These are phyloP conservation scores for Kuraishia capsulata DNA, from an alignment of 805 yeast genomes.

Conservation along the genomic window DNA sequence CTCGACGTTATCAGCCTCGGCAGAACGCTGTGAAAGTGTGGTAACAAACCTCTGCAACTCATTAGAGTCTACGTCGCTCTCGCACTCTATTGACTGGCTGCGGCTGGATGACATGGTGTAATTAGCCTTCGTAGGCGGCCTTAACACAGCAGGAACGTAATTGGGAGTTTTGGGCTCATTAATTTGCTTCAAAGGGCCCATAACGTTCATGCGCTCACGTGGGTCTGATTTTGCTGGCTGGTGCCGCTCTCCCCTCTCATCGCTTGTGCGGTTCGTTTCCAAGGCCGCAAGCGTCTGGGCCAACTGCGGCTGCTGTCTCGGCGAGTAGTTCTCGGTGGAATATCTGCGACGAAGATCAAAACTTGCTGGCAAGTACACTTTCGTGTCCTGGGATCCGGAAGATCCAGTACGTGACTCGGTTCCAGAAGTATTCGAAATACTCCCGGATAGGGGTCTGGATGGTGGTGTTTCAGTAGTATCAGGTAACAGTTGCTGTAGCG, in stretches of 20 bases:
- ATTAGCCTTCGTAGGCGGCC: conserved; percentile 20
- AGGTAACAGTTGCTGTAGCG: conserved; percentile 17
- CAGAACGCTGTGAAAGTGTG: not conserved
- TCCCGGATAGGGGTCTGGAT: not conserved
- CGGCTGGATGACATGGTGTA: not conserved
- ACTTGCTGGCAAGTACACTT: conserved; percentile 33
- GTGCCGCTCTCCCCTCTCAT: conserved; percentile 1
- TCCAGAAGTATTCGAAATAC: too few relatives aligned
- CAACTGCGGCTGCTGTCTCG: conserved; percentile 1
- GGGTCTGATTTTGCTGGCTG: conserved; percentile 6
- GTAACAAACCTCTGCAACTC: not conserved
- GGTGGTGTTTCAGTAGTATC: conserved; percentile 3
- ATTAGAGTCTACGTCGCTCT: not conserved
- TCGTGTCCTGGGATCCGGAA: not conserved
- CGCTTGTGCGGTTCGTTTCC: conserved; percentile 11
- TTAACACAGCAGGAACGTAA: conserved; percentile 42
- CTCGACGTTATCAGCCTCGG: conserved; percentile 16
- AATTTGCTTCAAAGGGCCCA: conserved; percentile 26
- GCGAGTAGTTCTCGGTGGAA: conserved; percentile 12
- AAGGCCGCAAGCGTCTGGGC: conserved; percentile 7
- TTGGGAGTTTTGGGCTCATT: conserved; percentile 38
- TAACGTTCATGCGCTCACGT: conserved; percentile 6
- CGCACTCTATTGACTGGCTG: not conserved
- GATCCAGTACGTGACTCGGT: too few relatives aligned
- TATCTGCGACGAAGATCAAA: conserved; percentile 32